Evolutionary conservation across 495 filamentous ascomycete genomes (phyloP), one percentile per base, ranked within the genome.

Genomic region (Penicillium cataractarum): DNA sequence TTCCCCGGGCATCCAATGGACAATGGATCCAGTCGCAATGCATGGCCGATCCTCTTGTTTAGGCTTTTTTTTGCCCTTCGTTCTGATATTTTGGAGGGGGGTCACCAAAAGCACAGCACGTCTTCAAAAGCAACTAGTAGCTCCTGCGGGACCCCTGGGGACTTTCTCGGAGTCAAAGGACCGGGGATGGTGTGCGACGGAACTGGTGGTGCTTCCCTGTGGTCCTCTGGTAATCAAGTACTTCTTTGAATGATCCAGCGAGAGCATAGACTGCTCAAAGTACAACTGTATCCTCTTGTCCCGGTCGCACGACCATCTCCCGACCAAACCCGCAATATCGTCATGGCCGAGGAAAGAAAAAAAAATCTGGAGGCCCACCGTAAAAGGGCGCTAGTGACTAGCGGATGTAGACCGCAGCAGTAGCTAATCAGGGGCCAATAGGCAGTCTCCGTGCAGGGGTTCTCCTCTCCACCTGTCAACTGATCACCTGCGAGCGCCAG

Each of bases 401-500:
- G 56, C 33, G 50, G 26, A n/a, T 51, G 26, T 52, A 52, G 56
- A 55, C 49, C 58, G 58, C 62, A 17, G 49, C 49, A 57, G 33
- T 42, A n/a, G 26, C 55, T 54, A 49, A 50, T 39, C 50, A 13
- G 57, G n/a, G 32, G 19, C 63, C 58, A 65, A 65, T 65, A 29
- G 31, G 26, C 46, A 13, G 15, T 17, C 12, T 44, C 22, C 22
- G 19, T 17, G 13, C 32, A 50, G 10, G 10, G 37, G 48, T 21
- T 33, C 42, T 40, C 37, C 49, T 58, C 58, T 55, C 58, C 63
- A 65, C 63, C 58, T 58, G 58, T 58, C 63, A 54, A 64, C 54
- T 49, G 58, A 48, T 74, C 39, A 50, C 33, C 33, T 31, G 32
- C 49, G 58, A 53, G 48, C 49, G 15, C 10, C 26, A 58, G 55